phyloP scores from a whole-genome alignment of 495 filamentous ascomycete genomes.

The Platismatia glauca region DNA sequence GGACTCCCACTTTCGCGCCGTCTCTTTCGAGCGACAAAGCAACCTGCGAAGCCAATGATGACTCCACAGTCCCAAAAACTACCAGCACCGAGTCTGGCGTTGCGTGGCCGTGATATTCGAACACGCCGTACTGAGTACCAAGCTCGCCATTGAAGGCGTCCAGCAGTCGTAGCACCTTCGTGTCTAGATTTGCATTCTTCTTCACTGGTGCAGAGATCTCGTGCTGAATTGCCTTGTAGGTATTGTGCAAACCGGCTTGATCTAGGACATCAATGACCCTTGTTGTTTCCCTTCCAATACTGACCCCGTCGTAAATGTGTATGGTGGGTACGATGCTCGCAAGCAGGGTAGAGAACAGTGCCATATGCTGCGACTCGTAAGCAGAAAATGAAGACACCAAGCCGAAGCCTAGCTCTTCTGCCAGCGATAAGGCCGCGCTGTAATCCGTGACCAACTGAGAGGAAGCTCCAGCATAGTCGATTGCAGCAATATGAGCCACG shows the following conservation, averaged over 20 bases:
- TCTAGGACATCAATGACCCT: conserved; percentile 78
- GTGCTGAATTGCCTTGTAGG: conserved; percentile 61
- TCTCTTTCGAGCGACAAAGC: conserved; percentile 60
- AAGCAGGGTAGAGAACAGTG: conserved; percentile 76
- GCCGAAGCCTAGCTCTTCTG: conserved; percentile 86
- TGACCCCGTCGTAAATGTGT: conserved; percentile 88
- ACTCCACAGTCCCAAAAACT: conserved; percentile 85
- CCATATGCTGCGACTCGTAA: conserved; percentile 92
- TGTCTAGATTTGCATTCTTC: conserved; percentile 64
- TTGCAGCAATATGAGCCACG: conserved; percentile 86
- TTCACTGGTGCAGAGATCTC: conserved; percentile 48
- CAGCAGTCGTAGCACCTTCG: conserved; percentile 65
- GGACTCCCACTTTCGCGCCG: conserved; percentile 68
- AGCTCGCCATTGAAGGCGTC: conserved; percentile 83
- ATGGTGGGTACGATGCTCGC: conserved; percentile 73
- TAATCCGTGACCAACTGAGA: conserved; percentile 79
- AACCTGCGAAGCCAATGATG: conserved; percentile 75
- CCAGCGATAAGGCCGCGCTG: conserved; percentile 63
- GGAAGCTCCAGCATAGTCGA: conserved; percentile 64
- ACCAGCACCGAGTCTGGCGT: conserved; percentile 72
- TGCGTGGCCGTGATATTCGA: conserved; percentile 88
- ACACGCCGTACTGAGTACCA: conserved; percentile 82
- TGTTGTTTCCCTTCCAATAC: conserved; percentile 74
- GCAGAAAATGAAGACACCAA: conserved; percentile 76
- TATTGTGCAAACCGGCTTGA: conserved; percentile 55